Conservation (phyloP, 1,284 basidiomycete species). For the Sparassis latifolia region DNA sequence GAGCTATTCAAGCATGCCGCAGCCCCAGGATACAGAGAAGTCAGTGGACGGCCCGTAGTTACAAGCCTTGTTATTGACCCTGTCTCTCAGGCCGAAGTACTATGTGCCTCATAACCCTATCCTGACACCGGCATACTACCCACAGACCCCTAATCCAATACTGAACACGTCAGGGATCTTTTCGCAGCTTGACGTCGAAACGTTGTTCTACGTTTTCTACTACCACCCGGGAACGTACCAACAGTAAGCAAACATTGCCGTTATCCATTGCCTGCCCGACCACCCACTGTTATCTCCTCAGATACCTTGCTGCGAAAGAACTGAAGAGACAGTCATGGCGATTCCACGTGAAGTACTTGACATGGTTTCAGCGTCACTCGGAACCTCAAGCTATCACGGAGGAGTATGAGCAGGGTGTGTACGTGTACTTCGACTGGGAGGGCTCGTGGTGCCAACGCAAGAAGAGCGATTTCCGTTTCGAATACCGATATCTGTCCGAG, state of each 20-base stretch:
- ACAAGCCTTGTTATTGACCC: constrained; percentile 5
- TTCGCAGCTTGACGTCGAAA: constrained; percentile 93
- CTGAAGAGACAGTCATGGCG: constrained; percentile 98
- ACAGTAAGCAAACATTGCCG: constrained; percentile 53
- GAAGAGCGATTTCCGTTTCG: constrained; percentile 97
- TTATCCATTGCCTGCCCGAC: constrained; percentile 2
- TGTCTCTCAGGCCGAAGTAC: constrained; percentile 75
- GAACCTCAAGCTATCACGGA: constrained; percentile 99
- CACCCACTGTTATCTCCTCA: constrained; percentile 26
- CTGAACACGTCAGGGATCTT: constrained; percentile 87
- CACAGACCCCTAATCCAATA: constrained; percentile 79
- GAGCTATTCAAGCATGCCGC: constrained; percentile 83
- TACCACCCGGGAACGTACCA: constrained; percentile 96
- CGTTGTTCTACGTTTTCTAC: constrained; percentile 99
- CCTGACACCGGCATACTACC: constrained; percentile 92
- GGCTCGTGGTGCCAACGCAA: constrained; percentile 97
- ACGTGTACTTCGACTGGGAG: constrained; percentile 97
- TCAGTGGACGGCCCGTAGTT: constrained; percentile 31
- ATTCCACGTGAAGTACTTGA: constrained; percentile 98
- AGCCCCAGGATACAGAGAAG: constrained; percentile 94
- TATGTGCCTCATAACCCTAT: constrained; percentile 94
- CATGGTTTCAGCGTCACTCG: constrained; percentile 99
- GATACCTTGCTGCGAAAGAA: constrained; percentile 94
- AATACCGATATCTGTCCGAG: constrained; percentile 87
- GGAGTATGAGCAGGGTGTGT: constrained; percentile 98